Conservation (phyloP, 768 basidiomycete genomes). For the Amanita thiersii region DNA sequence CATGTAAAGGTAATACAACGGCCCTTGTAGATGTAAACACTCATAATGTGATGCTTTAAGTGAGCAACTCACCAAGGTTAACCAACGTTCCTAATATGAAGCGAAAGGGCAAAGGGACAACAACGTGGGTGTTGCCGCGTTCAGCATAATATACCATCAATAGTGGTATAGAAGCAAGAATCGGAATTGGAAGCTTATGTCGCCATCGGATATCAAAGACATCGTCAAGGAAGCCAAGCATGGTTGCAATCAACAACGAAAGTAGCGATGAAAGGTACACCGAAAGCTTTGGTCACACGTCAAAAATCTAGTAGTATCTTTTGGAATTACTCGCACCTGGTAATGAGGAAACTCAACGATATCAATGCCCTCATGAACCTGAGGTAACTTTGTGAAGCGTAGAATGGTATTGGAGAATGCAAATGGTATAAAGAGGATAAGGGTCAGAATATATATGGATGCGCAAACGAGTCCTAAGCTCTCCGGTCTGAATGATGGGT, state of each 20-base stretch:
- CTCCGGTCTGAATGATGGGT: constrained; percentile 67
- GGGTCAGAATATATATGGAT: constrained; percentile 73
- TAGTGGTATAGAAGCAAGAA: constrained; percentile 91
- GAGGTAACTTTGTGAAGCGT: constrained; percentile 32
- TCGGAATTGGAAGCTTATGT: constrained; percentile 94
- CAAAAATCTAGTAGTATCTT: neutral
- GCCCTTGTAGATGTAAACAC: constrained; percentile 43
- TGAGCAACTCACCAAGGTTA: constrained; percentile 64
- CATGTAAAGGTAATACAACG: constrained; percentile 96
- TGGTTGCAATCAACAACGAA: constrained; percentile 86
- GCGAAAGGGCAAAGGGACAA: constrained; percentile 81
- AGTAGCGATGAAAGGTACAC: constrained; percentile 90
- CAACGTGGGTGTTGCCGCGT: constrained; percentile 86
- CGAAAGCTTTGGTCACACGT: constrained; percentile 48
- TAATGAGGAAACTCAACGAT: constrained; percentile 71
- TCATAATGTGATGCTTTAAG: neutral
- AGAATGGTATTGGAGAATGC: constrained; percentile 75
- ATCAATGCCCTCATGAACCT: constrained; percentile 51
- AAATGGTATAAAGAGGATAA: constrained; percentile 93
- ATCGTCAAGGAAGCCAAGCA: constrained; percentile 95
- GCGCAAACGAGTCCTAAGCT: constrained; percentile 90
- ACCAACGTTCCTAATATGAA: constrained; percentile 67
- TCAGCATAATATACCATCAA: constrained; percentile 97
- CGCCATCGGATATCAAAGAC: constrained; percentile 98
- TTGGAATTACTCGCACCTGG: constrained; percentile 39